Conservation (phyloP, 2,329 filamentous ascomycete species). For the Sclerotinia minor region DNA sequence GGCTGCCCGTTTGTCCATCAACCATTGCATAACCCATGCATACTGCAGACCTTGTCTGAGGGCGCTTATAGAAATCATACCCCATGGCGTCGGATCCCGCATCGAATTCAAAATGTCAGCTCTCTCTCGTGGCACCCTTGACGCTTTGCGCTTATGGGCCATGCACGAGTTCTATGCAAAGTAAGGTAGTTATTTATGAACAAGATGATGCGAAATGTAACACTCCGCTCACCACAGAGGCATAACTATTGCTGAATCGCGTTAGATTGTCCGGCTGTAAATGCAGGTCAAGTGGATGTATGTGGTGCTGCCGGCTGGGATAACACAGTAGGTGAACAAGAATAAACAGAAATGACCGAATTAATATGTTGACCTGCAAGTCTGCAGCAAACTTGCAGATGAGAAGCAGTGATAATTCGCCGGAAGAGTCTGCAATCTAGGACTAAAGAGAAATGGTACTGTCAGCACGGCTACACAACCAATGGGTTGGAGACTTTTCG, state of each 20-base stretch:
- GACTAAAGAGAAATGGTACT: conserved; percentile 19
- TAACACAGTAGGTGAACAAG: conserved; percentile 13
- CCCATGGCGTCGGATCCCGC: conserved; percentile 24
- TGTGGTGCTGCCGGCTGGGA: conserved; percentile 18
- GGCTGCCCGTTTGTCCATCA: conserved; percentile 24
- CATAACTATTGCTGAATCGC: conserved; percentile 8
- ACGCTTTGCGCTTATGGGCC: conserved; percentile 24
- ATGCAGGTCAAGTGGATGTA: conserved; percentile 18
- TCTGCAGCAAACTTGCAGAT: conserved; percentile 23
- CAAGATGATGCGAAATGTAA: conserved; percentile 22
- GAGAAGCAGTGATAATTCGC: conserved; percentile 18
- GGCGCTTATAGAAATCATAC: conserved; percentile 26
- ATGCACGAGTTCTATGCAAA: conserved; percentile 20
- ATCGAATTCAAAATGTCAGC: conserved; percentile 24
- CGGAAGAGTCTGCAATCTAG: conserved; percentile 21
- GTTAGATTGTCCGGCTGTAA: conserved; percentile 21
- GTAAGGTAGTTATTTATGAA: conserved; percentile 25
- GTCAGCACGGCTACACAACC: conserved; percentile 25
- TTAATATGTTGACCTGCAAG: conserved; percentile 2
- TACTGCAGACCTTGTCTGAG: conserved; percentile 26
- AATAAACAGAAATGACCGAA: conserved; percentile 24
- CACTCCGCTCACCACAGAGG: conserved; percentile 17
- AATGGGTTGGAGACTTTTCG: conserved; percentile 24
- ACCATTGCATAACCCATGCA: conserved; percentile 23
- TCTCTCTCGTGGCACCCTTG: conserved; percentile 26